Base-by-base conservation (phyloP, 768 basidiomycete genomes). In the Kwoniella dejecticola region DNA sequence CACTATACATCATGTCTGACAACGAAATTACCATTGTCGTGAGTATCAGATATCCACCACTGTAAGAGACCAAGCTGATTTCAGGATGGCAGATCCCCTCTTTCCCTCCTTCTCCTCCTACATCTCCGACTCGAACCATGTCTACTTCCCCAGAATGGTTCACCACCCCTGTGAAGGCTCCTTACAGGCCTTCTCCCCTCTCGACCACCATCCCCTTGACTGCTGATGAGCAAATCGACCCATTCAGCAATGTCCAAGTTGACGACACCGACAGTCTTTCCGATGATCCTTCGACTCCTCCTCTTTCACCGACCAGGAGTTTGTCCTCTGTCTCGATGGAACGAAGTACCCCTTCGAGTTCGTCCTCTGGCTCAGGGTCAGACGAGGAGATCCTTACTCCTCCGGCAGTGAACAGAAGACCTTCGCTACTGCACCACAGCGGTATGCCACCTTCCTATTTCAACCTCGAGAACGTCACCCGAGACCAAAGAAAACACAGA, bases 361-460 rank as follows among this genome's bases (percentile, higher is more conserved):
- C 33, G 10, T 40, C 52, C n/a, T 75, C 69, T 1, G 87, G 88
- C 61, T 92, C 90, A 0, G 58, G 60, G 11, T 60, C 63, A 7
- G 60, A 62, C 46, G 60, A 62, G 19, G 60, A 62, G 29, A 13
- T 52, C 27, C 30, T 62, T 26, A 62, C 60, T 38, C 60, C 60
- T 29, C 52, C 52, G 17, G 56, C 33, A 33, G 56, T 48, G 15
- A 49, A 41, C 26, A 42, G 60, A 62, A 42, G 60, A 62, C 60
- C 49, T 23, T 62, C 60, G 2, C 41, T 47, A 31, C 29, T 23
- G 13, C 49, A 50, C 33, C 47, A 48, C 26, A 44, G 17, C 19
- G 48, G 44, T 40, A 54, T 42, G 44, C 52, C 60, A 38, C 52
- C 60, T 30, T 62, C 60, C 7, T 62, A 62, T 49, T 62, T 62